Base-by-base conservation (phyloP, 306 rosid species). In the Lotus japonicus region DNA sequence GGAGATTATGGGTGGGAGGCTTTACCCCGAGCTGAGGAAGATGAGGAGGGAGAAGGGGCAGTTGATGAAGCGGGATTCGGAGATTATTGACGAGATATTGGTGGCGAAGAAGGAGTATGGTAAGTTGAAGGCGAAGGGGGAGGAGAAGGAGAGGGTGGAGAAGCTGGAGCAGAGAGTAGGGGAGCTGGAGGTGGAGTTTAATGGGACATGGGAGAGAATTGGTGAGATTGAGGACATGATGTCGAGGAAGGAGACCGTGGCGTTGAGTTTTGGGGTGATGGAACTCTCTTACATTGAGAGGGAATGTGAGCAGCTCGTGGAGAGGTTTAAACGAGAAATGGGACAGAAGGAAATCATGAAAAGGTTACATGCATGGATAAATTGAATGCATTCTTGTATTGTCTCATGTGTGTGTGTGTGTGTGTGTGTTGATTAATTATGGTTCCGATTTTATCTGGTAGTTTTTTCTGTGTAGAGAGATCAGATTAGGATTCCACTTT, bases 201-300 rank as follows among this genome's bases (percentile, higher is more conserved):
- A 76, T 73, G 84, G 38, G 77, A 53, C 66, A 35, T 83, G 84
- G 91, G 91, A 82, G 73, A 80, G 58, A 53, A 72, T 83, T 15
- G 84, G 83, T 52, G 86, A 88, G 19, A 73, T 90, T 62, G 96
- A 70, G 76, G 96, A 86, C 55, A 42, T 3, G 66, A 82, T 88
- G 71, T 65, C 62, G 50, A 82, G 86, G 86, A 76, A 65, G 69
- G 98, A 92, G 83, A 89, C 86, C 0, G 50, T 48, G 23, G 96
- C 95, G 5, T 63, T 89, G 80, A 90, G 96, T 64, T 85, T 58
- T 55, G 98, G 94, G 64, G 91, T 80, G 19, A 86, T 90, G 80
- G 97, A 92, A 64, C 78, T 92, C 48, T 56, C 76, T 66, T 92
- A 84, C 70, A 84, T 92, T 44, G 94, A 92, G 84, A 87, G 88